Conservation (phyloP, 257 asterid genomes). For the Forsythia viridissima region DNA sequence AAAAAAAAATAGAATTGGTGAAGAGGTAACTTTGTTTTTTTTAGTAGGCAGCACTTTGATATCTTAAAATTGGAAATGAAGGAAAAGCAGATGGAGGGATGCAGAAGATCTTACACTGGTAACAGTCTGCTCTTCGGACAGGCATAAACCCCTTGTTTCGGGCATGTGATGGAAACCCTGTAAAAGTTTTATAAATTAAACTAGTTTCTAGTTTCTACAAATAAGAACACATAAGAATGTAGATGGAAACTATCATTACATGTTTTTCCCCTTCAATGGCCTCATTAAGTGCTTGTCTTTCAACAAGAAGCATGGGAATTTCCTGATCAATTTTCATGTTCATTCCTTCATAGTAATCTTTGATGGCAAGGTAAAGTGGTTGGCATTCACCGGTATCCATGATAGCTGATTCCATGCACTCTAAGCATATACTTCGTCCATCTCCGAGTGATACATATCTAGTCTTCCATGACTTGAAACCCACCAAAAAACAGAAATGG, state of each 20-base stretch:
- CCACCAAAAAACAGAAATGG: background rate
- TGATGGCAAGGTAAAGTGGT: constrained; percentile 83
- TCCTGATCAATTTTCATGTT: constrained; percentile 92
- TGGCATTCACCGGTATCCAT: constrained; percentile 98
- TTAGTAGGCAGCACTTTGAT: background rate
- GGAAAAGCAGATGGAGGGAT: constrained; percentile 10
- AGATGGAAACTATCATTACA: constrained; percentile 37
- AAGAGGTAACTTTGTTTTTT: background rate
- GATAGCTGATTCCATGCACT: constrained; percentile 95
- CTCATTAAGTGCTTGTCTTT: constrained; percentile 93
- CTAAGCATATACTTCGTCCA: constrained; percentile 90
- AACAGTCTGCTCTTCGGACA: constrained; percentile 97
- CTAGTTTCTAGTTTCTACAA: background rate
- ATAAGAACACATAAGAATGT: background rate
- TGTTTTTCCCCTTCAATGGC: constrained; percentile 97
- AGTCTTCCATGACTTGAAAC: constrained; percentile 62
- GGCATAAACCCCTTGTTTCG: constrained; percentile 95
- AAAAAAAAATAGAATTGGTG: background rate
- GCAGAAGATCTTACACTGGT: constrained; percentile 64
- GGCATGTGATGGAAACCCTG: constrained; percentile 99
- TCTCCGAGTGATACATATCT: constrained; percentile 80
- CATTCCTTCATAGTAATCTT: constrained; percentile 98
- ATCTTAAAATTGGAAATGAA: constrained; percentile 1
- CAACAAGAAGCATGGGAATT: constrained; percentile 96
- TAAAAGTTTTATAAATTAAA: constrained; percentile 12